Percentiles rank a stretch among this genome's conserved stretches.
Conservation (phyloP, 805 yeast genomes). For the Yarrowia sp. region DNA sequence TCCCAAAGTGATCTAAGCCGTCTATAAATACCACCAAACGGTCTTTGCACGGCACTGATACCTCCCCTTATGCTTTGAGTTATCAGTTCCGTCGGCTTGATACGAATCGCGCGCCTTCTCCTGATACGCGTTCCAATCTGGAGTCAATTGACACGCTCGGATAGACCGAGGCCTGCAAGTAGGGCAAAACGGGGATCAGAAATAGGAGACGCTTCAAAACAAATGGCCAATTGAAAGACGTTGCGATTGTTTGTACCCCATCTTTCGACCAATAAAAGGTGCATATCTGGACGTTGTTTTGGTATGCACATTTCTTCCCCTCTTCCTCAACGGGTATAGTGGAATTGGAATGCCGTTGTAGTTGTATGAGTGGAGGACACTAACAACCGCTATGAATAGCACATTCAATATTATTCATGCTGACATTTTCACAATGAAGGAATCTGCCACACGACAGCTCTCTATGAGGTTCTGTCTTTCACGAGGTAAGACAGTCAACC, state of each 20-base stretch:
- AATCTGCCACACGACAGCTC: slow-evolving; percentile 2
- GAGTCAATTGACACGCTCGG: too few species aligned
- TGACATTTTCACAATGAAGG: background rate
- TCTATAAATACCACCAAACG: too few species aligned
- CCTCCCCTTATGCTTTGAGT: too few species aligned
- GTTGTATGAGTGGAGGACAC: too few species aligned
- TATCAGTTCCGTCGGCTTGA: too few species aligned
- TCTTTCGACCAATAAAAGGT: background rate
- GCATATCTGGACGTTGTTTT: background rate
- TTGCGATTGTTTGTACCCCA: background rate
- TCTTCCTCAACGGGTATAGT: background rate
- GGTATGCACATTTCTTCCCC: slow-evolving; percentile 8
- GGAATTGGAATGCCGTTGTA: background rate
- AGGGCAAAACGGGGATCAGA: too few species aligned
- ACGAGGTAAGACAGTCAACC: background rate
- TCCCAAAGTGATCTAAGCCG: too few species aligned
- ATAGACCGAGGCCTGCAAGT: too few species aligned
- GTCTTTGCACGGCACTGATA: too few species aligned
- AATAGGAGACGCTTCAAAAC: background rate
- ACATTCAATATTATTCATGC: background rate
- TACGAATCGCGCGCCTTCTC: too few species aligned
- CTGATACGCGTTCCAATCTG: too few species aligned
- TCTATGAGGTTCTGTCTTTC: background rate
- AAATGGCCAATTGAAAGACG: background rate
- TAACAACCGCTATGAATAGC: too few species aligned